Percentiles rank a stretch among this genome's conserved stretches.
Conservation (phyloP, 2,329 filamentous ascomycete genomes). For the Pyrenochaeta sp. region DNA sequence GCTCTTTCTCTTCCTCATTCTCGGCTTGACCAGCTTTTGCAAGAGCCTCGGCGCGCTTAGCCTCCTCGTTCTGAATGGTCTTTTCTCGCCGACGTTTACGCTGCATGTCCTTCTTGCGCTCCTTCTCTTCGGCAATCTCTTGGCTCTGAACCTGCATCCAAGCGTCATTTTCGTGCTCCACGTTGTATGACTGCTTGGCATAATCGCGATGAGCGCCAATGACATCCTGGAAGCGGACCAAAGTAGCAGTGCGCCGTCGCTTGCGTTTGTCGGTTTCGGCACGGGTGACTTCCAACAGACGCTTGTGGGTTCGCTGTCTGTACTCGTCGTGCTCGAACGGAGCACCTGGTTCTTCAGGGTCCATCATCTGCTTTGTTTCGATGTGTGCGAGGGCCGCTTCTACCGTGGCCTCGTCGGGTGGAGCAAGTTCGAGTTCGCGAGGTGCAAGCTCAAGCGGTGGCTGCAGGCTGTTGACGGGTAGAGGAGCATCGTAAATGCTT, state of each 20-base stretch:
- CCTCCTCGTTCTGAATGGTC: slow-evolving; percentile 84
- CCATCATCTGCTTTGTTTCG: slow-evolving; percentile 64
- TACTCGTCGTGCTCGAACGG: slow-evolving; percentile 62
- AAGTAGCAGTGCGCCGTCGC: slow-evolving; percentile 66
- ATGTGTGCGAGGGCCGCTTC: slow-evolving; percentile 68
- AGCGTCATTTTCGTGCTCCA: slow-evolving; percentile 79
- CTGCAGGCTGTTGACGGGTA: slow-evolving; percentile 25
- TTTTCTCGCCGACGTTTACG: slow-evolving; percentile 95
- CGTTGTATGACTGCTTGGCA: slow-evolving; percentile 78
- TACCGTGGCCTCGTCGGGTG: slow-evolving; percentile 69
- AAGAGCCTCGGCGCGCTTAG: slow-evolving; percentile 82
- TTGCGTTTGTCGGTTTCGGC: slow-evolving; percentile 71
- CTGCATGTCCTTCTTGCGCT: slow-evolving; percentile 99
- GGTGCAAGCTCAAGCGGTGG: slow-evolving; percentile 23
- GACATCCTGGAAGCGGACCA: slow-evolving; percentile 64
- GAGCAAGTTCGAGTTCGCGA: slow-evolving; percentile 40
- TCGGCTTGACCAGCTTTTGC: slow-evolving; percentile 78
- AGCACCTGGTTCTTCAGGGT: slow-evolving; percentile 62
- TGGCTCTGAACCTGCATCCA: slow-evolving; percentile 87
- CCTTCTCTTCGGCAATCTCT: slow-evolving; percentile 92
- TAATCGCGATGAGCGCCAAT: slow-evolving; percentile 73
- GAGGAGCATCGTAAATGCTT: slow-evolving; percentile 31
- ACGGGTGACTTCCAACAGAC: slow-evolving; percentile 70
- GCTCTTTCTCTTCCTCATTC: slow-evolving; percentile 82
- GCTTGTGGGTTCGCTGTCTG: slow-evolving; percentile 66